Evolutionary conservation across 176 grass and related monocot species (phyloP).

Genomic region (Triticum aestivum): IWGSC_CS_RefSeq_v2.1 NC_057803.1:569934746-569935245

Average conservation of each 20-base stretch:
- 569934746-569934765: background rate
- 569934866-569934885: background rate
- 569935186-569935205: too few relatives aligned
- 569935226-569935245: too few relatives aligned
- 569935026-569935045: background rate
- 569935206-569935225: too few relatives aligned
- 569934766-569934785: background rate
- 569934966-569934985: conserved; percentile 4
- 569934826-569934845: background rate
- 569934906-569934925: background rate
- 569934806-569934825: background rate
- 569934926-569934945: background rate
- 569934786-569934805: background rate
- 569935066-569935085: background rate
- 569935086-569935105: background rate
- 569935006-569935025: background rate
- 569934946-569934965: background rate
- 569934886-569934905: background rate
- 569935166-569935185: background rate
- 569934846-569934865: background rate
- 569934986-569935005: background rate
- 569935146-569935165: background rate
- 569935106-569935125: background rate
- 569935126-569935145: background rate
- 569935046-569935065: background rate